Evolutionary conservation across 768 basidiomycete species (phyloP), one percentile per base, ranked within the genome.

Genomic region (Thelephora aurantiotincta): DNA sequence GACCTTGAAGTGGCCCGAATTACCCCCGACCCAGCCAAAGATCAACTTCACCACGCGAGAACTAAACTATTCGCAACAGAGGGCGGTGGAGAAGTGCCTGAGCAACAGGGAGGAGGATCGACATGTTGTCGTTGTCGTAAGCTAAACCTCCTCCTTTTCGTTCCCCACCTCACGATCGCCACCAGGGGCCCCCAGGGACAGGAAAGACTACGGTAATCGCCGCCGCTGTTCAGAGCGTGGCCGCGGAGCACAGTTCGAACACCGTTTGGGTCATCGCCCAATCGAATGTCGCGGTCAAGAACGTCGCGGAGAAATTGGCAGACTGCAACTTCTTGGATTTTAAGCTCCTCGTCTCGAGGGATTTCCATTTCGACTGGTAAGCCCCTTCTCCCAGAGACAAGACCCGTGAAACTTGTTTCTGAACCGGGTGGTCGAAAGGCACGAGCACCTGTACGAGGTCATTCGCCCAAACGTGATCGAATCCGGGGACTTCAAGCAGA

Each of bases 251-350:
- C 13, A 16, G 19, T 6, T 46, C 51, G 5, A 55, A 41, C 22
- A 45, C 53, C 7, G 54, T 69, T 9, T 73, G 68, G 65, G 51
- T 74, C 23, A 57, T 66, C 23, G 70, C 72, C 0, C 73, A 73
- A 22, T 72, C 71, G 0, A 74, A 73, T 36, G 68, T 73, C 33
- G 72, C 68, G 0, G 72, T 73, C 16, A 74, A 74, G 52, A 73
- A 73, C 48, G 72, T 73, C n/a, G 71, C 71, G 0, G 68, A 72
- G 50, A 73, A 68, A 43, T 58, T 73, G 11, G 49, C 60, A 20
- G 55, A 59, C 6, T 51, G 55, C n/a, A 55, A 42, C 0, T 65
- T 71, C 50, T 4, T 30, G 6, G 49, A 58, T 6, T 73, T 71
- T 50, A 67, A 51, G 45, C 44, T 73, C 1, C 47, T 73, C n/a